Base-by-base conservation (phyloP, 2,329 filamentous ascomycete genomes). In the Xylaria sp. region DNA sequence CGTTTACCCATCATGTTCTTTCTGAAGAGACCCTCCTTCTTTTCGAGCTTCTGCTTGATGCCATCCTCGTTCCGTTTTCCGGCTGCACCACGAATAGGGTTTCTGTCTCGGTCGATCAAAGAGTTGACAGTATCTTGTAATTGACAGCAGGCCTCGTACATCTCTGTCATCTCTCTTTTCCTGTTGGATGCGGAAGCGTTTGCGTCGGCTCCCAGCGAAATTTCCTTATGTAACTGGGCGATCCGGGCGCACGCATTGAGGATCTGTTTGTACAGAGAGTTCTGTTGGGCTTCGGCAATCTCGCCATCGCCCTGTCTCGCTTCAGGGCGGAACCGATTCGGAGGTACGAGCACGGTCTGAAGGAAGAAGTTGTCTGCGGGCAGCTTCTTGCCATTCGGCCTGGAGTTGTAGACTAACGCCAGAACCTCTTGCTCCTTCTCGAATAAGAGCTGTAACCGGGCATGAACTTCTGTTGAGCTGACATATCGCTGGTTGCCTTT, bases 1-100 rank as follows among this genome's bases (percentile, higher is more conserved):
- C 94, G 92, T 80, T 99, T 99, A 62, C 94, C 94, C 94, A 99
- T 99, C 94, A 99, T 97, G 76, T 99, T 97, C 80, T 96, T 97
- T 69, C 94, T 84, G 80, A 99, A 99, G 35, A 99, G 81, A 65
- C 94, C 94, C 72, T 99, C 95, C 76, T 99, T 99, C 81, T 99
- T 99, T 76, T 99, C 94, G 34, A 99, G 82, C 71, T 92, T 89
- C 72, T 99, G 94, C 77, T 99, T 99, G 77, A 99, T 96, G 67
- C 95, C 94, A 64, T 96, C 92, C 63, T 95, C 90, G 56, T 91
- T 89, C 58, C 87, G 83, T 69, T 88, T 87, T 11, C 87, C 90
- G 34, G 91, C 90, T 16, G 85, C 81, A 55, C 91, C 91, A 65
- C 89, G 87, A 2, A 91, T 81, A 2, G 92, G 90, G 69, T 94